Percentiles rank a stretch among this genome's conserved stretches.
phyloP scores from a whole-genome alignment of 306 rosid species.

The Lathyrus tuberosus region DNA sequence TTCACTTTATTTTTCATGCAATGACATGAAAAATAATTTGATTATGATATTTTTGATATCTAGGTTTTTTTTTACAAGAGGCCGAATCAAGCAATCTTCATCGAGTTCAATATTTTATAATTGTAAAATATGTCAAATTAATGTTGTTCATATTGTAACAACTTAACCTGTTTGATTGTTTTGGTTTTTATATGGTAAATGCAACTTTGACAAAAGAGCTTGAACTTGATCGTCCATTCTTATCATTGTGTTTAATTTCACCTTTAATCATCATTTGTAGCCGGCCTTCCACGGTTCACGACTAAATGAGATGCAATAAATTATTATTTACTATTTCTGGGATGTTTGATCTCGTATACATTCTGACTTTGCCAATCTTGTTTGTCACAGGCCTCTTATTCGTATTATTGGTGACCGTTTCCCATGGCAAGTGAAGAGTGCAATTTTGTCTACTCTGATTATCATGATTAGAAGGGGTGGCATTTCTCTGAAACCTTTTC shows the following conservation, averaged over 20 bases:
- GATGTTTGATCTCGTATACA: conserved; percentile 7
- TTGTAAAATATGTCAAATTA: conserved; percentile 10
- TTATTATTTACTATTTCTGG: conserved; percentile 5
- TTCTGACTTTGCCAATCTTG: conserved; percentile 46
- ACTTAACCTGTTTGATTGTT: not conserved
- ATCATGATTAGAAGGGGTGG: conserved; percentile 88
- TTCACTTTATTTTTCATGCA: not conserved
- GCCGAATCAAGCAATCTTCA: conserved; percentile 17
- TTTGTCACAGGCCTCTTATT: conserved; percentile 83
- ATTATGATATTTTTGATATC: conserved; percentile 13
- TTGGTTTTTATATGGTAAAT: conserved; percentile 3
- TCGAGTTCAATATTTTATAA: conserved; percentile 8
- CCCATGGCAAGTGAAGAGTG: conserved; percentile 99
- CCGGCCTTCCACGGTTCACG: conserved; percentile 3
- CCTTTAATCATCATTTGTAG: not conserved
- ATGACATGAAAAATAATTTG: conserved; percentile 5
- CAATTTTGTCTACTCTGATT: conserved; percentile 87
- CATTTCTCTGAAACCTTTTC: conserved; percentile 86
- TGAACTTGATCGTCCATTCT: not conserved
- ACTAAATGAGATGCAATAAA: conserved; percentile 5
- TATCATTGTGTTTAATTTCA: conserved; percentile 16
- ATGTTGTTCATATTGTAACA: not conserved
- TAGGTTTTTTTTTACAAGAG: not conserved
- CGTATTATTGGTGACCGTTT: conserved; percentile 96
- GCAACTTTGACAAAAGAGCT: conserved; percentile 15